phyloP scores from a whole-genome alignment of 257 asterid genomes.

The Solanum sejunctum region DNA sequence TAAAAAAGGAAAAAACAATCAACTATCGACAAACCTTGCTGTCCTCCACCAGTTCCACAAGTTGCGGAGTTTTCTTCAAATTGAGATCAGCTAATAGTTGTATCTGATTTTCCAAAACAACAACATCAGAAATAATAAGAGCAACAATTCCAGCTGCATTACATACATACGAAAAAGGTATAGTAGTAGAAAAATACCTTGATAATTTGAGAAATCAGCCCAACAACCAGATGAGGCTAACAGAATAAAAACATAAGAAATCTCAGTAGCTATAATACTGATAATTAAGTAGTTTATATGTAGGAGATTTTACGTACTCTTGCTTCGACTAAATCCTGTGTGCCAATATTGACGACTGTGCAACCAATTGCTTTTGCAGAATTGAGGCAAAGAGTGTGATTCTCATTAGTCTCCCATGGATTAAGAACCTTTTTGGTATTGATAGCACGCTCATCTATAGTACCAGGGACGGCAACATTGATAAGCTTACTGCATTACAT shows the following conservation, averaged over 20 bases:
- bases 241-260: not conserved
- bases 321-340: conserved; percentile 84
- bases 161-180: not conserved
- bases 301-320: conserved; percentile 36
- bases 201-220: conserved; percentile 87
- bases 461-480: conserved; percentile 89
- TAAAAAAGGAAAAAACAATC: conserved; percentile 1
- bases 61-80: conserved; percentile 85
- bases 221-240: conserved; percentile 90
- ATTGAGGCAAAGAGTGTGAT: conserved; percentile 83
- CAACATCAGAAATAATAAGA: not conserved
- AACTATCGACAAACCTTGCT: conserved; percentile 37
- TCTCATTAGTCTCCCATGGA: conserved; percentile 95
- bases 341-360: conserved; percentile 95
- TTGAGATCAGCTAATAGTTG: conserved; percentile 90
- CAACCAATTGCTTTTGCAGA: conserved; percentile 99
- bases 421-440: conserved; percentile 66
- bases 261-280: not conserved
- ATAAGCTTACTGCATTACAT: conserved; percentile 72
- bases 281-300: not conserved
- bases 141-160: not conserved
- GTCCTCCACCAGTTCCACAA: conserved; percentile 88
- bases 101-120: conserved; percentile 35
- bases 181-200: conserved; percentile 34
- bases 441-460: conserved; percentile 94